Conservation (phyloP, 139 green algal genomes). For the Marvania coccoides region DNA sequence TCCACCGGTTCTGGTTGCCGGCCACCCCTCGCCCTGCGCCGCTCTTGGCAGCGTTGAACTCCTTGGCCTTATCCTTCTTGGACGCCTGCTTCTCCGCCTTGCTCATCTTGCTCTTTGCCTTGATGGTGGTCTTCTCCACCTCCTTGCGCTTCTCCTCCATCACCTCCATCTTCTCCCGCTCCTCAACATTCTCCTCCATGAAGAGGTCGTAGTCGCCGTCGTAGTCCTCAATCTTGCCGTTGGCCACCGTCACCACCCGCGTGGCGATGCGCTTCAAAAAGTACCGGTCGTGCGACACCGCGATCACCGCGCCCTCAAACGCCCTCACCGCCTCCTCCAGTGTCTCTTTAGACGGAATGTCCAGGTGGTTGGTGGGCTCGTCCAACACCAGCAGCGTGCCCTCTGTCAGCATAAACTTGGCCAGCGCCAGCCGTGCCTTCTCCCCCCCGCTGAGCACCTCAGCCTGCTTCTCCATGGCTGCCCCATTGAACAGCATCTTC, state of each 20-base stretch:
- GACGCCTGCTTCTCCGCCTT: slow-evolving; percentile 77
- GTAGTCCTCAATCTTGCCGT: slow-evolving; percentile 76
- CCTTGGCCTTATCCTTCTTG: slow-evolving; percentile 82
- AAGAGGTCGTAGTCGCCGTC: slow-evolving; percentile 87
- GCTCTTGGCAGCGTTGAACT: slow-evolving; percentile 37
- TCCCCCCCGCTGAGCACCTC: slow-evolving; percentile 72
- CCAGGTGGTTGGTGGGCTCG: slow-evolving; percentile 98
- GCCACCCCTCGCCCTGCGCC: neutral
- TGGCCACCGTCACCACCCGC: slow-evolving; percentile 64
- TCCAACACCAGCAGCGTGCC: slow-evolving; percentile 89
- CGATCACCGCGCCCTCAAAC: slow-evolving; percentile 92
- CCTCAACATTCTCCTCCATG: slow-evolving; percentile 71
- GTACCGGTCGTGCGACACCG: slow-evolving; percentile 96
- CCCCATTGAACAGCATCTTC: slow-evolving; percentile 87
- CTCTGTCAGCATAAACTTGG: slow-evolving; percentile 98
- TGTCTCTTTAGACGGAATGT: slow-evolving; percentile 99
- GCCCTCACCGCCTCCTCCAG: slow-evolving; percentile 85
- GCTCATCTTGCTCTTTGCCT: slow-evolving; percentile 86
- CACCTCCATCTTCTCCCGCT: slow-evolving; percentile 45
- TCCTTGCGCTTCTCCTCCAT: slow-evolving; percentile 61
- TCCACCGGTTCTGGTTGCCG: neutral
- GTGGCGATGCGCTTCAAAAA: slow-evolving; percentile 94
- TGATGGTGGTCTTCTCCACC: slow-evolving; percentile 71
- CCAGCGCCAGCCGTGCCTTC: slow-evolving; percentile 91
- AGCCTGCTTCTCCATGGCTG: slow-evolving; percentile 83